Evolutionary conservation across 192 early-diverging fungal genomes (phyloP).

Genomic region (Podila epigama): DNA sequence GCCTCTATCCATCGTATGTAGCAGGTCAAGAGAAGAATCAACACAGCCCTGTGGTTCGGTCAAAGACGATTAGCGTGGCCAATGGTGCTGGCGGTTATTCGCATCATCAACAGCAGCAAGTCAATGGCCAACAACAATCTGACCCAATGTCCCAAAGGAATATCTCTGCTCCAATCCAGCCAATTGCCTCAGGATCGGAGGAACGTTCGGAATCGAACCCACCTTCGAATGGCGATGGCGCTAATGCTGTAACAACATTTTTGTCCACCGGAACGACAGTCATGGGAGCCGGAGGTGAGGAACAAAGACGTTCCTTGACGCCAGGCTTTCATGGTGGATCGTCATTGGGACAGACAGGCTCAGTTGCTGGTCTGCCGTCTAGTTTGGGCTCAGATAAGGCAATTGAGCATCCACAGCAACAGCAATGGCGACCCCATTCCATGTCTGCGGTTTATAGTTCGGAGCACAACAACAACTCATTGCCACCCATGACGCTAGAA

Average conservation of each 20-base stretch:
- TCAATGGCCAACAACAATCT: background rate
- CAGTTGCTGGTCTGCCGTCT: too few relatives aligned
- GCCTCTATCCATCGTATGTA: background rate
- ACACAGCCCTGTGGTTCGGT: background rate
- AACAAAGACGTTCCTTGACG: background rate
- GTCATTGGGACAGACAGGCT: too few relatives aligned
- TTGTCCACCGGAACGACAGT: background rate
- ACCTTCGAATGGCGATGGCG: background rate
- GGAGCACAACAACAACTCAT: background rate
- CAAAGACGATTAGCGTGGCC: slow-evolving; percentile 6
- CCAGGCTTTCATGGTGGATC: too few relatives aligned
- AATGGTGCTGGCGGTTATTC: background rate
- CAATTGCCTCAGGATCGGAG: background rate
- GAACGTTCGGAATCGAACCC: background rate
- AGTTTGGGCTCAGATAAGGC: background rate
- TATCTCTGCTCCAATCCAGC: background rate
- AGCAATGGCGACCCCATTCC: background rate
- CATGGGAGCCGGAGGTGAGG: background rate
- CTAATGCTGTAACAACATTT: background rate
- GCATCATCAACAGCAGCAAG: background rate
- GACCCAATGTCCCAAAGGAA: too few relatives aligned
- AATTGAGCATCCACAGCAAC: background rate
- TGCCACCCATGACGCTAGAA: background rate
- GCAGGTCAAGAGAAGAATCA: background rate
- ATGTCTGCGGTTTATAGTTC: background rate